phyloP scores from a whole-genome alignment of 1,139 yeast species.

The Blastobotrys ciferrii region DNA sequence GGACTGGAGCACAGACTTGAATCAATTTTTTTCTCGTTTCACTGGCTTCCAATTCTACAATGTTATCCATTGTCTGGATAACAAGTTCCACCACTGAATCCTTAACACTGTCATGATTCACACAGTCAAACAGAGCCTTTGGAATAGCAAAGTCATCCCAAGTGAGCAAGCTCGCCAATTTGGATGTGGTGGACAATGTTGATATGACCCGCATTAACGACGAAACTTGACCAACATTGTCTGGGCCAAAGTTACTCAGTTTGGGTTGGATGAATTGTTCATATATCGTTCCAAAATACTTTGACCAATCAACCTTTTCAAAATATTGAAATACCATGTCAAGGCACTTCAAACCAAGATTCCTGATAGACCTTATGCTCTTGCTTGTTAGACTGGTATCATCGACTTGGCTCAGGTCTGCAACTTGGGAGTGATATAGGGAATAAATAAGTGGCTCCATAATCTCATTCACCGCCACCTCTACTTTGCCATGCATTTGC shows the following conservation, averaged over 20 bases:
- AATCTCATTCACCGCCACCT: constrained; percentile 49
- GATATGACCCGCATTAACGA: constrained; percentile 68
- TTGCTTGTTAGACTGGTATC: constrained; percentile 27
- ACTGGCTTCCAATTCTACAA: constrained; percentile 43
- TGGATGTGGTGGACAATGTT: constrained; percentile 55
- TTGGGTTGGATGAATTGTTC: constrained; percentile 61
- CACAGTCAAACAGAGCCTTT: constrained; percentile 52
- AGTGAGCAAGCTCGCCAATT: constrained; percentile 48
- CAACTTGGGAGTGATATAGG: constrained; percentile 54
- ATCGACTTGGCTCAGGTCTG: constrained; percentile 38
- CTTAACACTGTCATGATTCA: constrained; percentile 58
- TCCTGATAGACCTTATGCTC: constrained; percentile 33
- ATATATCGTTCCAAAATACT: constrained; percentile 52
- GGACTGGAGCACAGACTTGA: constrained; percentile 32
- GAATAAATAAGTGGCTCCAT: constrained; percentile 62
- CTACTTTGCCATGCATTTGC: constrained; percentile 60
- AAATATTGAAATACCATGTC: constrained; percentile 25
- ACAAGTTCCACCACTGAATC: constrained; percentile 61
- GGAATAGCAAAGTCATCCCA: constrained; percentile 52
- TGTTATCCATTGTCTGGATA: constrained; percentile 54
- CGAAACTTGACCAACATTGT: constrained; percentile 81
- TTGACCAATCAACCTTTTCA: constrained; percentile 48
- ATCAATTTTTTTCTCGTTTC: constrained; percentile 28
- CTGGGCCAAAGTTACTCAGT: constrained; percentile 62
- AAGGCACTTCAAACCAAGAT: constrained; percentile 35